phyloP scores from a whole-genome alignment of 805 yeast genomes.

The Maudiozyma serrabonitensis region DNA sequence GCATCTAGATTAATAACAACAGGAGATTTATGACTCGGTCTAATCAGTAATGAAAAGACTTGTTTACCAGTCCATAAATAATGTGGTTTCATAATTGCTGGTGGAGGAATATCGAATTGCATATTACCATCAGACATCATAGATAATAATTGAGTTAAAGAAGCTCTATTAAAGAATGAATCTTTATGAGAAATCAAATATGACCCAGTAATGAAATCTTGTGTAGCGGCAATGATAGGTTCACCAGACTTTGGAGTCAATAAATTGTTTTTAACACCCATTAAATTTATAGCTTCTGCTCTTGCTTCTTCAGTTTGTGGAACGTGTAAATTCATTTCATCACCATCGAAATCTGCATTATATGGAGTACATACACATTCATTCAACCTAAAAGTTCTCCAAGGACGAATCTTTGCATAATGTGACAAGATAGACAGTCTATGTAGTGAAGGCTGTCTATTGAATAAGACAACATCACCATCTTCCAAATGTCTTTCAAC shows the following conservation, averaged over 20 bases:
- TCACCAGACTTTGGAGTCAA: conserved; percentile 97
- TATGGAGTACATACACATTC: conserved; percentile 99
- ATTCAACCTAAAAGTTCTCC: conserved; percentile 94
- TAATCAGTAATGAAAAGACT: conserved; percentile 77
- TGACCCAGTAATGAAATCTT: conserved; percentile 97
- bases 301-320: conserved; percentile 99
- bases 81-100: conserved; percentile 82
- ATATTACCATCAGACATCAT: conserved; percentile 93
- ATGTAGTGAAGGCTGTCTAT: conserved; percentile 96
- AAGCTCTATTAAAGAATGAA: conserved; percentile 80
- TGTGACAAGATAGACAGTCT: conserved; percentile 89
- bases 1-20: conserved; percentile 90
- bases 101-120: conserved; percentile 92
- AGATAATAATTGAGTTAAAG: conserved; percentile 69
- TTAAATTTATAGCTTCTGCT: conserved; percentile 94
- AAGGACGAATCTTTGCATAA: conserved; percentile 91
- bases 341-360: conserved; percentile 99
- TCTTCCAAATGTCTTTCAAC: conserved; percentile 97
- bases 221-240: conserved; percentile 98
- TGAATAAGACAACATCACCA: conserved; percentile 91
- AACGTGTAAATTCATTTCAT: conserved; percentile 97
- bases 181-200: conserved; percentile 89
- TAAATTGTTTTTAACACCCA: conserved; percentile 95
- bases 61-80: conserved; percentile 97
- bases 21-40: conserved; percentile 65